Evolutionary conservation across 805 yeast genomes (phyloP).

Genomic region (Pichia membranifaciens): DNA sequence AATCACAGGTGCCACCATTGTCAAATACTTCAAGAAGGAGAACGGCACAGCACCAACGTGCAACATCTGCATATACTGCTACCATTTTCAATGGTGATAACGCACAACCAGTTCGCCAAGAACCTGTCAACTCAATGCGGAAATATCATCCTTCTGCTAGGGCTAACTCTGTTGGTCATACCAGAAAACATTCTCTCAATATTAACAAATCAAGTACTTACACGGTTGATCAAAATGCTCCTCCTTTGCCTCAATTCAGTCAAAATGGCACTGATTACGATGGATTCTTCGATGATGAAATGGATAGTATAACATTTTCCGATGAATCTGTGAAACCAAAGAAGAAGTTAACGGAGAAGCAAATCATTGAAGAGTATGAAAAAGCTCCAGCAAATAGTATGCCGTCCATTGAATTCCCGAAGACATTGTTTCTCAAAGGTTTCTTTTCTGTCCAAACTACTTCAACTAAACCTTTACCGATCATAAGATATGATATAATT

Average conservation of each 20-base stretch:
- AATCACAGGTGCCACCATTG: conserved; percentile 19
- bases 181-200: conserved; percentile 55
- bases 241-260: conserved; percentile 38
- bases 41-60: conserved; percentile 31
- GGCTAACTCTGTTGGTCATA: conserved; percentile 83
- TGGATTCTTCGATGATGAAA: conserved; percentile 51
- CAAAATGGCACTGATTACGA: conserved; percentile 42
- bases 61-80: conserved; percentile 34
- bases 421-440: conserved; percentile 85
- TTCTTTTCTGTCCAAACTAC: conserved; percentile 94
- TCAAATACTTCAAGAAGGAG: conserved; percentile 26
- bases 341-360: conserved; percentile 40
- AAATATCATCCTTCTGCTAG: conserved; percentile 74
- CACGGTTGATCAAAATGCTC: conserved; percentile 27
- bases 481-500: conserved; percentile 79
- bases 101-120: conserved; percentile 7
- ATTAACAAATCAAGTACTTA: conserved; percentile 19
- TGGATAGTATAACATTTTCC: conserved; percentile 31
- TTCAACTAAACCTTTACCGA: conserved; percentile 85
- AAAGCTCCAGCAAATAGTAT: conserved; percentile 68
- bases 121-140: conserved; percentile 2
- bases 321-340: conserved; percentile 22
- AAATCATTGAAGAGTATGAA: conserved; percentile 38
- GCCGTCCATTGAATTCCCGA: conserved; percentile 93
- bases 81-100: conserved; percentile 24